Evolutionary conservation across 2,329 filamentous ascomycete species (phyloP).

Genomic region (Aspergillus tamarii): DNA sequence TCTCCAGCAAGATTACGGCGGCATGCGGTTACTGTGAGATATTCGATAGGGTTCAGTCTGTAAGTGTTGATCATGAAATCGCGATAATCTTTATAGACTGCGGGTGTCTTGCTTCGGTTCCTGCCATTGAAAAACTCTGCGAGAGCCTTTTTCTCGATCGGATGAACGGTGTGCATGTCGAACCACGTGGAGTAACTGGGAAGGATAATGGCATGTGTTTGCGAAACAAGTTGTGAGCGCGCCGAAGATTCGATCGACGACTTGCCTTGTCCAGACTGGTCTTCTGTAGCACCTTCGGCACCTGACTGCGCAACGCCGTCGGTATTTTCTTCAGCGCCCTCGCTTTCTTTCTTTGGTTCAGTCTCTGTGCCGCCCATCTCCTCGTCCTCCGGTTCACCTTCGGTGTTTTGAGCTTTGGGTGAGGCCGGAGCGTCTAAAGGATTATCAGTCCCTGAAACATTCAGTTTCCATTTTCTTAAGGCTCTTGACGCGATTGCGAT

Average conservation of each 20-base stretch:
- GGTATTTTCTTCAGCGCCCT: conserved; percentile 46
- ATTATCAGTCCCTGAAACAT: conserved; percentile 57
- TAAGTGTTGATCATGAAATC: conserved; percentile 99
- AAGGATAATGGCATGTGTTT: conserved; percentile 93
- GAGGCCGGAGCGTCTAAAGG: conserved; percentile 70
- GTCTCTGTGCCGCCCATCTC: conserved; percentile 72
- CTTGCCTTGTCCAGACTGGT: conserved; percentile 70
- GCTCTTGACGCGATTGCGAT: conserved; percentile 39
- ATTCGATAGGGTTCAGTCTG: conserved; percentile 91
- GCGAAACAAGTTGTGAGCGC: conserved; percentile 86
- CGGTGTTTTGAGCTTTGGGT: conserved; percentile 63
- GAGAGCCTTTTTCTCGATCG: conserved; percentile 89
- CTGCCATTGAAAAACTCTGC: conserved; percentile 98
- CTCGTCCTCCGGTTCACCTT: conserved; percentile 67
- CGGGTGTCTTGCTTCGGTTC: conserved; percentile 96
- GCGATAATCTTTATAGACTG: conserved; percentile 97
- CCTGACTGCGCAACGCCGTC: conserved; percentile 49
- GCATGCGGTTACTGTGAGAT: conserved; percentile 95
- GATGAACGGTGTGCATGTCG: conserved; percentile 91
- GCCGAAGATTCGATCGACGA: conserved; percentile 81
- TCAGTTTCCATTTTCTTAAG: conserved; percentile 34
- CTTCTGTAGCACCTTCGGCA: conserved; percentile 57
- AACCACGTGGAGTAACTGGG: conserved; percentile 99
- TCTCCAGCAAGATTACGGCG: conserved; percentile 93
- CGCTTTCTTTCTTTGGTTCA: conserved; percentile 50